Percentiles rank a stretch among this genome's conserved stretches.
Evolutionary conservation across 306 rosid species (phyloP).

Genomic region (Fagus crenata): DNA sequence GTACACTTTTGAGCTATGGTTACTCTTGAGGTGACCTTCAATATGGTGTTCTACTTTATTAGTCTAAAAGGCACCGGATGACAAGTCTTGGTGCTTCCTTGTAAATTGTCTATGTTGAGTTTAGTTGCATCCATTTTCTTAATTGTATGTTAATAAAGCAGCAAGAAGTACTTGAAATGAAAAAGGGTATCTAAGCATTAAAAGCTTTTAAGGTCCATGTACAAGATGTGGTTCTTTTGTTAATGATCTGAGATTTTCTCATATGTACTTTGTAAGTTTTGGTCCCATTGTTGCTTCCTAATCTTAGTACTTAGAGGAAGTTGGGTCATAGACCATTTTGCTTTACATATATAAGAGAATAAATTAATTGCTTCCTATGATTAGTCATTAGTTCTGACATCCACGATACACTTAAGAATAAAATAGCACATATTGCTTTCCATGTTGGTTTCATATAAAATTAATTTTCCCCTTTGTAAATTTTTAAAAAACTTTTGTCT

Average conservation of each 20-base stretch:
- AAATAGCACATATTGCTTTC: conserved; percentile 1
- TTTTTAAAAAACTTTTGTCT: conserved; percentile 1
- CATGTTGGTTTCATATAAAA: neutral
- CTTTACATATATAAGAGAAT: too few relatives aligned
- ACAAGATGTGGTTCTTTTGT: conserved; percentile 4
- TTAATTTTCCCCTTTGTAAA: neutral
- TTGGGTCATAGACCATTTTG: too few relatives aligned
- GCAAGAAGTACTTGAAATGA: neutral
- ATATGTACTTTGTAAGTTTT: neutral
- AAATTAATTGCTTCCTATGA: too few relatives aligned
- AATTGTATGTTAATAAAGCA: neutral
- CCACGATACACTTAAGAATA: neutral
- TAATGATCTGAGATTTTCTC: conserved; percentile 6
- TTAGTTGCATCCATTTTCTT: neutral
- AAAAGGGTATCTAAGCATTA: neutral
- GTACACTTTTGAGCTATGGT: conserved; percentile 16
- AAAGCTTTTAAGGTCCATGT: neutral
- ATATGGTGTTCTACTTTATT: neutral
- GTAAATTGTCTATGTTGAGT: neutral
- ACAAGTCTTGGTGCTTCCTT: conserved; percentile 14
- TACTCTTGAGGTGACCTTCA: neutral
- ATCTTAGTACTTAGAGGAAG: neutral
- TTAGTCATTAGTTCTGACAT: neutral
- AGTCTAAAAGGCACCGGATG: conserved; percentile 1
- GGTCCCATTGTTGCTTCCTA: conserved; percentile 18